Base-by-base conservation (phyloP, 441 rosid species). In the Pelargonium citronellum region DNA sequence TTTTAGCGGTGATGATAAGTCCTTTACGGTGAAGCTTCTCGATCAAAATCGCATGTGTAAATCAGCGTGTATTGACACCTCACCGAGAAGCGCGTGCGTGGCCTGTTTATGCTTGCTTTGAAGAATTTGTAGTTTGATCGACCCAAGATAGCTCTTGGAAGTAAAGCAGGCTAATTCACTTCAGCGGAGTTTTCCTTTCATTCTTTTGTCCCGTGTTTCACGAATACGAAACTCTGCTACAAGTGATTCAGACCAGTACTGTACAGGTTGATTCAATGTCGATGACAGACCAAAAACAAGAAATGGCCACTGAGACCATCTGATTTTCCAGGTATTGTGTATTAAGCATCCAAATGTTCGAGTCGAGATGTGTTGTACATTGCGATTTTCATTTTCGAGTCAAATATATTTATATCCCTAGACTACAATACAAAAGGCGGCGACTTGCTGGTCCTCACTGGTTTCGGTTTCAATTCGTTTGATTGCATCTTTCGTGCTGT, bases 101-200 rank as follows among this genome's bases (percentile, higher is more conserved):
- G 79, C 75, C 73, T 71, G 75, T 67, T 57, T 66, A 34, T 62
- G 49, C 43, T 70, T 69, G 27, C 68, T 69, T 66, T 34, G 82
- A 79, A 84, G 75, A 75, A 67, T 63, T 79, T 78, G 79, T 80
- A 80, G 80, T 68, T 80, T 73, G 68, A 68, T 64, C 75, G 74
- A 86, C 81, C 81, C 5, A 67, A 70, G 43, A 70, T 44, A 65
- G 69, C 37, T 53, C 7, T 22, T 39, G 64, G 73, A 74, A 73
- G 70, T 58, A 39, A 41, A 34, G 81, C 80, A 67, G 81, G 82
- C 67, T 61, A 57, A 75, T 73, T 70, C 67, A 34, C 77, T 76
- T 55, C 53, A 30, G 72, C 66, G 1, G 47, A 39, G 51, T 65
- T 73, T 49, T 30, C 64, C 47, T 66, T 66, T 70, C 64, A 12